These are phyloP conservation scores for Camellia japonica DNA, from an alignment of 148 eudicot genomes.

Conservation along the genomic window DNA sequence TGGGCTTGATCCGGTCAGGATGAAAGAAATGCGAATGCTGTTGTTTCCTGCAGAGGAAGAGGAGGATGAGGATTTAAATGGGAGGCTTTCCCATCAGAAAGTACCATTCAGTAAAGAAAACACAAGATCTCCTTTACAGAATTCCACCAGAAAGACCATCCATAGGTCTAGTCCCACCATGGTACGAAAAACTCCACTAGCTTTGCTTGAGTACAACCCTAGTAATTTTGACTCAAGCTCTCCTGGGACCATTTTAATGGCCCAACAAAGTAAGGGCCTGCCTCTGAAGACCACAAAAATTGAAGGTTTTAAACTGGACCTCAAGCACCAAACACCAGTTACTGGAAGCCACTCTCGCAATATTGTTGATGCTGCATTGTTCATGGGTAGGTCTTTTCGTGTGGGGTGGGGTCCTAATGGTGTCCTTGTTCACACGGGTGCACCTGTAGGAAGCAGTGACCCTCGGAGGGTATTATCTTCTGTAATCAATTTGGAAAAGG, in stretches of 20 bases:
- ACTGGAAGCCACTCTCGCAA: constrained; percentile 62
- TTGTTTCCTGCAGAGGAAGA: constrained; percentile 70
- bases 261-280: constrained; percentile 69
- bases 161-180: constrained; percentile 50
- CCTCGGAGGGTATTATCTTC: constrained; percentile 60
- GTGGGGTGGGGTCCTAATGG: constrained; percentile 99
- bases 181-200: constrained; percentile 73
- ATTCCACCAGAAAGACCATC: constrained; percentile 40
- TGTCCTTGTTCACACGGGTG: constrained; percentile 82
- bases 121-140: constrained; percentile 48
- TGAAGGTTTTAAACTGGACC: constrained; percentile 74
- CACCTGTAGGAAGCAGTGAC: constrained; percentile 48
- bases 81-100: constrained; percentile 33
- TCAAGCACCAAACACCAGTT: constrained; percentile 66
- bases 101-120: constrained; percentile 38
- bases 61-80: constrained; percentile 42
- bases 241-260: constrained; percentile 66
- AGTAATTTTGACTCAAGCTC: constrained; percentile 55
- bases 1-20: constrained; percentile 85
- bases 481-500: constrained; percentile 72
- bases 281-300: constrained; percentile 49
- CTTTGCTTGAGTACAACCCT: constrained; percentile 78
- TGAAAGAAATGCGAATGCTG: constrained; percentile 84
- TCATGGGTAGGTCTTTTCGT: constrained; percentile 98
- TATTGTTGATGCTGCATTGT: constrained; percentile 90